Conservation (phyloP, 1,139 yeast species). For the Taiozyma sp. region DNA sequence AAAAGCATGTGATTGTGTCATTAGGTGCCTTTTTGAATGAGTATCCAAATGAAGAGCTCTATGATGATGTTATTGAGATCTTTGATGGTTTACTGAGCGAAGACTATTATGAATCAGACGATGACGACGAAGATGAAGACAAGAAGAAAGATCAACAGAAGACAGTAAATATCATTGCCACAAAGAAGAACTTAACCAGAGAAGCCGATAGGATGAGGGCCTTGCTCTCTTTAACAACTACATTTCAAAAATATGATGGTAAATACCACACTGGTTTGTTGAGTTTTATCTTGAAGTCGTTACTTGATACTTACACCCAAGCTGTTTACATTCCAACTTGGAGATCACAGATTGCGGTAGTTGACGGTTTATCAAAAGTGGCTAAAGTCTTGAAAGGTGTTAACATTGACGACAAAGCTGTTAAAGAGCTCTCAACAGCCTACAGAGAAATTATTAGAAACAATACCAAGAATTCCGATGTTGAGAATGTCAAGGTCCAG, state of each 20-base stretch:
- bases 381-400: conserved; percentile 16
- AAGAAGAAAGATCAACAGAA: conserved; percentile 15
- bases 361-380: conserved; percentile 31
- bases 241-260: conserved; percentile 21
- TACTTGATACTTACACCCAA: conserved; percentile 29
- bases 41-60: conserved; percentile 36
- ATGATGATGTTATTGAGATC: conserved; percentile 28
- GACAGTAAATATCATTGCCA: conserved; percentile 29
- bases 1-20: conserved; percentile 43
- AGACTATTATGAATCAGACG: conserved; percentile 26
- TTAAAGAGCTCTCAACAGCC: conserved; percentile 13
- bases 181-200: conserved; percentile 30
- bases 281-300: conserved; percentile 18
- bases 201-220: conserved; percentile 34
- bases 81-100: conserved; percentile 26
- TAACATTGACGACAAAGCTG: conserved; percentile 1
- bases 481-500: conserved; percentile 61
- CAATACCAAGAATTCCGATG: conserved; percentile 41
- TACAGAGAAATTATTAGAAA: conserved; percentile 27
- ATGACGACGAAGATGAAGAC: conserved; percentile 17
- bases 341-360: conserved; percentile 47
- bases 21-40: conserved; percentile 42
- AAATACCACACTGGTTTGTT: conserved; percentile 13
- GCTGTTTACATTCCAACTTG: conserved; percentile 43
- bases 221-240: conserved; percentile 23